A percentile compares a stretch with the other conserved stretches of the same genome.
These are phyloP conservation scores for Ascochyta lentis DNA, from an alignment of 2,329 filamentous ascomycete species.

Conservation along the genomic window DNA sequence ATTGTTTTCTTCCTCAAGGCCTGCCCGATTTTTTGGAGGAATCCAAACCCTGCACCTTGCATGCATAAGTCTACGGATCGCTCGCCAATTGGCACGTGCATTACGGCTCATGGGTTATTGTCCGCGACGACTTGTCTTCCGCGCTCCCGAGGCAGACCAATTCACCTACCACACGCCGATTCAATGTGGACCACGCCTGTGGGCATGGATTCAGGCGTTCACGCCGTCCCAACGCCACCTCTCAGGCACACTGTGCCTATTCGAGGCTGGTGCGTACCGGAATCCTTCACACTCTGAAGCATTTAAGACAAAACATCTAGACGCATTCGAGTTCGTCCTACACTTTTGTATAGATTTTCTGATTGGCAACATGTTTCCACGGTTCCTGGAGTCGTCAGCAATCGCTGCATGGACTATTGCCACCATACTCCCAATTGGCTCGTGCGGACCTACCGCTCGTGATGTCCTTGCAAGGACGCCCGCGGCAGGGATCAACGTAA, in stretches of 20 bases:
- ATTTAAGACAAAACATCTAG: conserved; percentile 1
- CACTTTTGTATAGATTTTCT: neutral
- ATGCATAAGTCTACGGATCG: neutral
- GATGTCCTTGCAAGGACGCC: conserved; percentile 19
- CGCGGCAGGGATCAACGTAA: conserved; percentile 24
- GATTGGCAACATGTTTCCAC: conserved; percentile 19
- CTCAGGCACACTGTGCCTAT: neutral
- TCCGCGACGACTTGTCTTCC: neutral
- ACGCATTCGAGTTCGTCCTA: neutral
- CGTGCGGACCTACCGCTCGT: conserved; percentile 14
- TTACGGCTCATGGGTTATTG: neutral
- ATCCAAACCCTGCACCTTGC: neutral
- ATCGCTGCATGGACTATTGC: conserved; percentile 13
- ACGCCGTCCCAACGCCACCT: neutral
- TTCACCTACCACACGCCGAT: neutral
- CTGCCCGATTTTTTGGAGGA: neutral
- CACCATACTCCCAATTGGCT: conserved; percentile 16
- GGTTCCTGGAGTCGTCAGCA: conserved; percentile 14
- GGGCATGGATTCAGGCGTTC: neutral
- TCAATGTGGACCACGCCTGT: neutral
- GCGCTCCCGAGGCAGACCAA: neutral
- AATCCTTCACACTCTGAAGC: neutral
- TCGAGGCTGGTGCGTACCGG: neutral
- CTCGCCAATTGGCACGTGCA: neutral
- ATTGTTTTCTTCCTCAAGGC: neutral